Conservation (phyloP, 108 stramenopile genomes). For the Cyclostephanos invisitatus region DNA sequence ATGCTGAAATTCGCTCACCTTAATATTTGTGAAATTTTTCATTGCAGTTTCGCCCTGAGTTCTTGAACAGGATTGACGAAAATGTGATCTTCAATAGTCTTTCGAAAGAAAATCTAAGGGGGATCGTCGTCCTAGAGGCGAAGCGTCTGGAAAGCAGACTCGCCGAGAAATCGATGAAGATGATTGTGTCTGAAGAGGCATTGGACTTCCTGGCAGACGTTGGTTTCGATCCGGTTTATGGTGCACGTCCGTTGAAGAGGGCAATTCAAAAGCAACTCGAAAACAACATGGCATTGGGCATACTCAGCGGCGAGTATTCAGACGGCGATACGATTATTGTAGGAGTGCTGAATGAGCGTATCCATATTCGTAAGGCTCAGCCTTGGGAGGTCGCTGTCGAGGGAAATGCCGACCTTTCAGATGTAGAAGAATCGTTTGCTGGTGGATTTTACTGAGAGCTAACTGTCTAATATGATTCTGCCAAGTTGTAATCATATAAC, state of each 20-base stretch:
- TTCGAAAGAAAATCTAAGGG: constrained; percentile 77
- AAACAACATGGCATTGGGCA: constrained; percentile 88
- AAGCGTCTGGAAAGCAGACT: constrained; percentile 72
- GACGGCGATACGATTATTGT: constrained; percentile 85
- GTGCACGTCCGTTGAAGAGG: constrained; percentile 96
- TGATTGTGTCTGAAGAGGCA: constrained; percentile 70
- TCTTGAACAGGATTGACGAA: constrained; percentile 98
- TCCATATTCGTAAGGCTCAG: constrained; percentile 41
- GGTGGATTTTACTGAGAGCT: constrained; percentile 15
- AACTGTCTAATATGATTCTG: neutral
- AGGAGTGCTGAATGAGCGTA: constrained; percentile 31
- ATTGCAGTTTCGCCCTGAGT: constrained; percentile 91
- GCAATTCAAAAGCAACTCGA: constrained; percentile 95
- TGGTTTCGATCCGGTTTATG: constrained; percentile 95
- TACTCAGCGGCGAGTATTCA: constrained; percentile 71
- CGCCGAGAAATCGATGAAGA: constrained; percentile 67
- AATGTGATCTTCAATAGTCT: constrained; percentile 96
- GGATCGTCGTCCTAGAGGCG: constrained; percentile 86
- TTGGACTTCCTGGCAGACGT: constrained; percentile 78
- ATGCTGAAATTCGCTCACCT: neutral
- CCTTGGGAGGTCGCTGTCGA: constrained; percentile 18
- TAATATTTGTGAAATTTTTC: constrained; percentile 28
- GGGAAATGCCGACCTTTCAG: constrained; percentile 6
- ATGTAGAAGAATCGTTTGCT: constrained; percentile 14
- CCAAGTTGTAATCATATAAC: too few species aligned